Base-by-base conservation (phyloP, 331 rosid genomes). In the Spiraea crenata region DNA sequence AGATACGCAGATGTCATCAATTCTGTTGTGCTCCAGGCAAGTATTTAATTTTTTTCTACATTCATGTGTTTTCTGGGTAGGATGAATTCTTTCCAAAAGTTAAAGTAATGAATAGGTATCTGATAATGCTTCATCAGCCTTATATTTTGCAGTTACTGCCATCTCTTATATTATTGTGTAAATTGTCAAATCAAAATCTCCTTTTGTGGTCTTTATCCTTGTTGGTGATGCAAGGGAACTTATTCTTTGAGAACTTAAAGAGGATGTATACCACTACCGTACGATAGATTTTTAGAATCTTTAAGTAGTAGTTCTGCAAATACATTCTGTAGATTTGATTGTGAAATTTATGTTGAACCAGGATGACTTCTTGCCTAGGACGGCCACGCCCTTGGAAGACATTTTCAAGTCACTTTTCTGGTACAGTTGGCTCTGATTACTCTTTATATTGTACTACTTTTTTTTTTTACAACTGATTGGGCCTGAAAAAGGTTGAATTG, bases 311-410 rank as follows among this genome's bases (percentile, higher is more conserved):
- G 12, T 67, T 52, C 50, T 9, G 57, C 44, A 14, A 61, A 20
- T 13, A 4, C 71, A 19, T 57, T 52, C n/a, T 47, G 31, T 73
- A 12, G 47, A 38, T 63, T 71, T 75, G 64, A 80, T 60, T 76
- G 41, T 74, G 74, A 45, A 58, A 15, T 11, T 67, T 66, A 68
- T 75, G 58, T 54, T 70, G 76, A 60, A 67, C 74, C 87, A 92
- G 98, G 98, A 92, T 85, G 98, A 92, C 82, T 92, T 92, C 83
- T 84, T 92, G 69, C 96, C 98, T 15, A 85, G 98, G 84, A 92
- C 96, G 12, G 98, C 98, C 65, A 92, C 98, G 49, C 98, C 98
- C 57, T 82, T 92, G 87, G 98, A 92, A 84, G 98, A 92, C 85
- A 88, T 92, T 77, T 92, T 90, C 87, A 92, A 90, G 88, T 92